phyloP scores from a whole-genome alignment of 805 yeast species.

The Metschnikowia borealis region DNA sequence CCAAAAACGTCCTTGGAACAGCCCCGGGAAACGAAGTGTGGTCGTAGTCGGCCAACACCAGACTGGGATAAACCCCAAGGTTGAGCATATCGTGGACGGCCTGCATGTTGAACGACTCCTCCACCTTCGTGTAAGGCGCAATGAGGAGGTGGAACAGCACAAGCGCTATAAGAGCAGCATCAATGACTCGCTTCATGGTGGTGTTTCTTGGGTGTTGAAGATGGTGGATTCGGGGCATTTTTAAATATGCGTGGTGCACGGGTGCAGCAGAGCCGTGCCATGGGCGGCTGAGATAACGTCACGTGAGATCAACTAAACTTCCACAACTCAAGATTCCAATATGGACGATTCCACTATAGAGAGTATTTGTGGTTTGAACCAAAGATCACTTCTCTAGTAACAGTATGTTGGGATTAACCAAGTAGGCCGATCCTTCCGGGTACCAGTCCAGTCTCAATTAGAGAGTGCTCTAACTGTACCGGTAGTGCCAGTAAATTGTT shows the following conservation, averaged over 20 bases:
- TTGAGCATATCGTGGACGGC: conserved; percentile 79
- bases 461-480: too few relatives aligned
- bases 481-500: too few relatives aligned
- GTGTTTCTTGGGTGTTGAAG: background rate
- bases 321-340: too few relatives aligned
- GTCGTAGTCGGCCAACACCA: conserved; percentile 51
- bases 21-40: conserved; percentile 81
- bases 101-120: conserved; percentile 88
- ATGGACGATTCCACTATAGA: too few relatives aligned
- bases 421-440: too few relatives aligned
- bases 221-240: background rate
- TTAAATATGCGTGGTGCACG: background rate
- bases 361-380: too few relatives aligned
- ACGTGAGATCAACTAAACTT: too few relatives aligned
- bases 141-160: conserved; percentile 47
- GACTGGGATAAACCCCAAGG: conserved; percentile 47
- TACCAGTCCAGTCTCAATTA: too few relatives aligned
- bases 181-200: conserved; percentile 11
- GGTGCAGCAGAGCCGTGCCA: background rate
- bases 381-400: too few relatives aligned
- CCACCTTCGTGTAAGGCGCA: conserved; percentile 88
- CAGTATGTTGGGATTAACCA: too few relatives aligned
- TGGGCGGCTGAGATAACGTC: too few relatives aligned
- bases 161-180: conserved; percentile 36
- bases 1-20: conserved; percentile 82